phyloP scores from a whole-genome alignment of 1,284 basidiomycete species.

The Cryptococcus wingfieldii region DNA sequence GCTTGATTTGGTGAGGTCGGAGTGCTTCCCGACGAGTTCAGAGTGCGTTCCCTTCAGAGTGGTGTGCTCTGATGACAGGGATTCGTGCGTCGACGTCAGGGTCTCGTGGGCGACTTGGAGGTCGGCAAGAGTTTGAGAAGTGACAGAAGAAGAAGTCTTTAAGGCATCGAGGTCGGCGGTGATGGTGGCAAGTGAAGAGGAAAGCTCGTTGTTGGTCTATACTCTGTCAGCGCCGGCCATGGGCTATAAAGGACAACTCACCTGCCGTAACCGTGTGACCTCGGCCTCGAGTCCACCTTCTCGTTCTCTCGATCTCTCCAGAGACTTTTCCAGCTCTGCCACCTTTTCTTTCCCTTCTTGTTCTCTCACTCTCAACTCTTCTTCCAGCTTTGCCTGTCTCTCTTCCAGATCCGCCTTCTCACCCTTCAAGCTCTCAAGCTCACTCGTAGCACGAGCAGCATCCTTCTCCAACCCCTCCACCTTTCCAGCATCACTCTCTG shows the following conservation, averaged over 20 bases:
- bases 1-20: conserved; percentile 11
- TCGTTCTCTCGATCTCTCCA: conserved; percentile 42
- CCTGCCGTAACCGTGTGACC: conserved; percentile 42
- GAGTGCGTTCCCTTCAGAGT: conserved; percentile 17
- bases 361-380: conserved; percentile 6
- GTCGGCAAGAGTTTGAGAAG: conserved; percentile 8
- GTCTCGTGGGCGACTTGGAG: conserved; percentile 22
- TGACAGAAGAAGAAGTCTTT: conserved; percentile 6
- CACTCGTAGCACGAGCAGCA: conserved; percentile 1
- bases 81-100: conserved; percentile 14
- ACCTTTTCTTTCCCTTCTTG: conserved; percentile 20
- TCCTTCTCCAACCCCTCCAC: conserved; percentile 13
- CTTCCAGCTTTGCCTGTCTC: conserved; percentile 13
- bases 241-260: conserved; percentile 12
- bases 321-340: conserved; percentile 31
- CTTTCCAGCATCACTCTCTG: conserved; percentile 12
- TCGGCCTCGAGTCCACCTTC: conserved; percentile 46
- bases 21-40: conserved; percentile 17
- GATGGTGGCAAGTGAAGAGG: conserved; percentile 10
- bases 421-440: conserved; percentile 7
- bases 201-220: conserved; percentile 29
- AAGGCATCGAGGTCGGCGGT: conserved; percentile 19
- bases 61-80: conserved; percentile 6
- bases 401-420: conserved; percentile 15
- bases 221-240: background rate